phyloP scores from a whole-genome alignment of 2,329 filamentous ascomycete genomes.

The Alternaria novae-zelandiae region DNA sequence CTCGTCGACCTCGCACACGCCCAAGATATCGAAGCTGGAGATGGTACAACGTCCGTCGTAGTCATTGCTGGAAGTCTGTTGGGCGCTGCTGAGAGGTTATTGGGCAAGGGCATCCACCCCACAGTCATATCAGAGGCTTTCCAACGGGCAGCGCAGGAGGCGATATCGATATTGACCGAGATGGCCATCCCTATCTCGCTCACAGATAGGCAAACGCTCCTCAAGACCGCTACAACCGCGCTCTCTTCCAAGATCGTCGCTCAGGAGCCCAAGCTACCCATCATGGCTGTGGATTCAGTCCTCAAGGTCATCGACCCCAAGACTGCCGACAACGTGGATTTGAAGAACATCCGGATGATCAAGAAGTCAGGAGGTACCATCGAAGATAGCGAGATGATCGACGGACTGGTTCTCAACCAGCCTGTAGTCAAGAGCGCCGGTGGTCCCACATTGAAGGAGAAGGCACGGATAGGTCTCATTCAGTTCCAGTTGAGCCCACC shows the following conservation, averaged over 20 bases:
- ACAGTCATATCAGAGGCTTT: constrained; percentile 98
- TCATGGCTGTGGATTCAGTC: constrained; percentile 97
- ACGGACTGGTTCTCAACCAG: constrained; percentile 91
- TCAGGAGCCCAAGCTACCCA: constrained; percentile 94
- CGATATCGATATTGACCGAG: constrained; percentile 87
- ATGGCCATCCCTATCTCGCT: constrained; percentile 96
- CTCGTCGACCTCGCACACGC: constrained; percentile 95
- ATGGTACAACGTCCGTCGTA: constrained; percentile 97
- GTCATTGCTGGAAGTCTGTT: constrained; percentile 96
- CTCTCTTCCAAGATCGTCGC: constrained; percentile 98
- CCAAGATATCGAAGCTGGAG: constrained; percentile 97
- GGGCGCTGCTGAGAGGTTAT: constrained; percentile 87
- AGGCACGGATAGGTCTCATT: constrained; percentile 94
- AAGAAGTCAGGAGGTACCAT: constrained; percentile 99
- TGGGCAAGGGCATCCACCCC: constrained; percentile 91
- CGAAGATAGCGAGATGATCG: constrained; percentile 96
- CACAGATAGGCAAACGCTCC: constrained; percentile 83
- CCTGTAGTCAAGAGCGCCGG: constrained; percentile 91
- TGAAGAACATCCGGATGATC: constrained; percentile 94
- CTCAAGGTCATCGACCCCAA: constrained; percentile 95
- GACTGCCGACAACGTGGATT: constrained; percentile 93
- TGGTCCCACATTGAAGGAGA: constrained; percentile 91
- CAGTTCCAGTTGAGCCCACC: constrained; percentile 98
- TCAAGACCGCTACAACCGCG: constrained; percentile 96
- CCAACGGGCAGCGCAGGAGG: constrained; percentile 88